A percentile compares a stretch with the other conserved stretches of the same genome.
These are phyloP conservation scores for Bipolaris bicolor DNA, from an alignment of 2,329 filamentous ascomycete genomes.

Conservation along the genomic window DNA sequence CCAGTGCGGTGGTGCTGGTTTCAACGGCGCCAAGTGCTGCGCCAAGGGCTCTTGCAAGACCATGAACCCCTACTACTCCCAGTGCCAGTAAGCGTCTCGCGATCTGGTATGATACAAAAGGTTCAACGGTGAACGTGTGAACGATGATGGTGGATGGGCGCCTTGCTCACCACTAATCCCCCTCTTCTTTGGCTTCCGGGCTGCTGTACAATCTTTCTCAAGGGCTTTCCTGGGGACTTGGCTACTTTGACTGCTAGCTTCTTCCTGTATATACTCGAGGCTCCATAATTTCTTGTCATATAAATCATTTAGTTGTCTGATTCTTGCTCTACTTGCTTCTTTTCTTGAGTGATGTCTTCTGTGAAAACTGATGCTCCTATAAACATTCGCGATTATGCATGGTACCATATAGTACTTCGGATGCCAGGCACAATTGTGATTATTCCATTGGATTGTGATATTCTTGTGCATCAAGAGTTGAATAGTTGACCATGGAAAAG, in stretches of 20 bases:
- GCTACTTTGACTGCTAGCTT: neutral
- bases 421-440: too few species aligned
- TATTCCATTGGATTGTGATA: too few species aligned
- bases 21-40: slow-evolving; percentile 24
- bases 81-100: slow-evolving; percentile 15
- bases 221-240: neutral
- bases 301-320: too few species aligned
- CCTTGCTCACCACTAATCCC: too few species aligned
- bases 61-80: slow-evolving; percentile 26
- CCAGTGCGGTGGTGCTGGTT: slow-evolving; percentile 27
- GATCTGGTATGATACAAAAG: neutral
- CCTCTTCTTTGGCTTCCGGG: neutral
- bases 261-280: slow-evolving; percentile 1
- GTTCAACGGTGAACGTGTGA: neutral
- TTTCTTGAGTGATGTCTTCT: too few species aligned
- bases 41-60: slow-evolving; percentile 23
- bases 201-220: neutral
- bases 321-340: too few species aligned
- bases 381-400: too few species aligned
- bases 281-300: neutral
- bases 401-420: too few species aligned
- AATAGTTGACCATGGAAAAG: too few species aligned
- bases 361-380: too few species aligned
- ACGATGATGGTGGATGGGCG: too few species aligned
- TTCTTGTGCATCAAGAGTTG: too few species aligned